Conservation (phyloP, 441 rosid genomes). For the Gossypium schwendimanii region DNA sequence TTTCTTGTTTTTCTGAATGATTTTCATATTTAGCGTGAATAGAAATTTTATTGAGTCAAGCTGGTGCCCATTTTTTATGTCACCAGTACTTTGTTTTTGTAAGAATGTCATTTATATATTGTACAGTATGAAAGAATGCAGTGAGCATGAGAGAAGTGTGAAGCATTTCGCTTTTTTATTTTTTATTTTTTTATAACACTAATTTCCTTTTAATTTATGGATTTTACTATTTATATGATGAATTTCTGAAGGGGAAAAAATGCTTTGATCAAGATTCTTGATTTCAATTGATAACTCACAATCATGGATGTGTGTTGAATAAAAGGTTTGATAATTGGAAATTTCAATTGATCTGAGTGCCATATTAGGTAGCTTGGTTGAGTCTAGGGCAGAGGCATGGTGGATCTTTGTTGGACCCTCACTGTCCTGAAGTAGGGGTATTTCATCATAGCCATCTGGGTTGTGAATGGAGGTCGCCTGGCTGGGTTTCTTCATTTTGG, state of each 20-base stretch:
- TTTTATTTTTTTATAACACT: background rate
- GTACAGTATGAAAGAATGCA: background rate
- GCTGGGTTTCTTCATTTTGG: too few species aligned
- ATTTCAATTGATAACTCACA: too few species aligned
- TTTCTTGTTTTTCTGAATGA: background rate
- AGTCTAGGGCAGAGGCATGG: too few species aligned
- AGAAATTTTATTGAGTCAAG: background rate
- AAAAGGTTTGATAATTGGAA: too few species aligned
- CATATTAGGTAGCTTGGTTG: too few species aligned
- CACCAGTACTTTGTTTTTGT: background rate
- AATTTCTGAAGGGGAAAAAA: background rate
- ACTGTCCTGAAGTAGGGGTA: too few species aligned
- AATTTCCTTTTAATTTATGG: background rate
- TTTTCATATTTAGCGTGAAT: background rate
- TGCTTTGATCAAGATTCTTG: too few species aligned
- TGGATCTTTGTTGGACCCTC: too few species aligned
- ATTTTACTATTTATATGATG: background rate
- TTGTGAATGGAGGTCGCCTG: too few species aligned
- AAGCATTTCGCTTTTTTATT: background rate
- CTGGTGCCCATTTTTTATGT: conserved; percentile 9
- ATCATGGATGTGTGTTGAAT: too few species aligned
- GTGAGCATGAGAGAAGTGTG: background rate
- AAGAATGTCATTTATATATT: background rate
- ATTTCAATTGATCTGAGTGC: too few species aligned
- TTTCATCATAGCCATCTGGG: too few species aligned